Evolutionary conservation across 352 stramenopile species (phyloP), one percentile per base, ranked within the genome.

Genomic region (Blastocystis sp.): DNA sequence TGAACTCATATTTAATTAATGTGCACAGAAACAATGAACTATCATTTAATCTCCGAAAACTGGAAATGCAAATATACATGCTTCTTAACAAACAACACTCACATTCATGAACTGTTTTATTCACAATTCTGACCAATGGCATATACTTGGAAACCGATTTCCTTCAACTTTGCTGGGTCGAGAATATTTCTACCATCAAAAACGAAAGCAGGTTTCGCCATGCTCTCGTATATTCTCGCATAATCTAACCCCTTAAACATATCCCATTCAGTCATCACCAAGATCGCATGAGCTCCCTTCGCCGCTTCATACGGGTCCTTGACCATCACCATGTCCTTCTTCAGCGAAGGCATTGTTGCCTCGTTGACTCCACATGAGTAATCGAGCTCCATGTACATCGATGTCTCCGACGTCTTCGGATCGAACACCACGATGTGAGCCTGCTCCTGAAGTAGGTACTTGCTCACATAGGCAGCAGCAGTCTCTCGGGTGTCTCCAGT

Each of bases 401-500:
- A 92, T 62, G 96, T 94, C 23, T 93, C 90, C 9, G 90, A 92
- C 8, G 97, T 95, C 92, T 99, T 95, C 75, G 97, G 97, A 91
- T 99, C 97, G 92, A 98, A 99, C 54, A 99, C 94, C 45, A 94
- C 93, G 87, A 99, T 93, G 34, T 95, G 92, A 53, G 97, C 97
- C 64, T 94, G 92, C 91, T 99, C 97, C 59, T 97, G 93, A 0
- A 99, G 90, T 77, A 99, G 92, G 87, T 95, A 95, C 91, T 97
- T 97, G 90, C 97, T 93, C 59, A 99, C 96, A 89, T 98, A 97
- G 37, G 96, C 97, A 0, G 96, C 96, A 4, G 97, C 94, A 0
- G 97, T 99, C 93, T 99, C 97, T 41, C 97, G 95, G 55, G 97
- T 97, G 92, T 99, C 97, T 29, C 97, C 97, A 55, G 97, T 99